Evolutionary conservation across 768 basidiomycete species (phyloP), one percentile per base, ranked within the genome.

Genomic region (Heimioporus sp.): DNA sequence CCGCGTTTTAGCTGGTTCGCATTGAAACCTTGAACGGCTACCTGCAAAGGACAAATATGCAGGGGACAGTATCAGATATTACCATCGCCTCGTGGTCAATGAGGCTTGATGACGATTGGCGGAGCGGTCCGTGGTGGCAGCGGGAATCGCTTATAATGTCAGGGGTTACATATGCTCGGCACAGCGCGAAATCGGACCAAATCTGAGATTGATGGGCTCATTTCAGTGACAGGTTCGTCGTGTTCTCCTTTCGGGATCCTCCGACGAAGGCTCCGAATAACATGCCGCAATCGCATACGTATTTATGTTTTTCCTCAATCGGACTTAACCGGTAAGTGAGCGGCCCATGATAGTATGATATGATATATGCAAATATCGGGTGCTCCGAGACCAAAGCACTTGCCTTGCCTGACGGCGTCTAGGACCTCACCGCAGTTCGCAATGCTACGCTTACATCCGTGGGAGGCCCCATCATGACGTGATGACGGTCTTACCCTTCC

Each of bases 131-230:
- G 19, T 45, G 34, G n/a, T 46, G 32, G 32, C 31, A 42, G 44
- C 45, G 45, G 54, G 32, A 51, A 21, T 49, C 50, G 59, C 50
- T 54, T 64, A 55, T 19, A 20, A 43, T 38, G 21, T 58, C 62
- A 62, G 59, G 63, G 62, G 62, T 49, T 50, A 46, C 54, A 52
- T 54, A 54, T 40, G 34, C 49, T 53, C 43, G 43, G 38, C 47
- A 43, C 31, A 42, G 31, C 40, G 44, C 48, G 52, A 56, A 59
- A 49, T 55, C 46, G 55, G 43, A 17, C 46, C 40, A 36, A 65
- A 67, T 68, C 68, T 70, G 44, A 70, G 64, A 66, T 67, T 70
- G 47, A 52, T 16, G 16, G 48, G 48, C 51, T 53, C 54, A 52
- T 60, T 50, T 57, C 32, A 45, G 15, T 47, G 48, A 52, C 49